A percentile compares a stretch with the other conserved stretches of the same genome.
Evolutionary conservation across 208 protist genomes (phyloP).

Genomic region (Leishmania major): DNA sequence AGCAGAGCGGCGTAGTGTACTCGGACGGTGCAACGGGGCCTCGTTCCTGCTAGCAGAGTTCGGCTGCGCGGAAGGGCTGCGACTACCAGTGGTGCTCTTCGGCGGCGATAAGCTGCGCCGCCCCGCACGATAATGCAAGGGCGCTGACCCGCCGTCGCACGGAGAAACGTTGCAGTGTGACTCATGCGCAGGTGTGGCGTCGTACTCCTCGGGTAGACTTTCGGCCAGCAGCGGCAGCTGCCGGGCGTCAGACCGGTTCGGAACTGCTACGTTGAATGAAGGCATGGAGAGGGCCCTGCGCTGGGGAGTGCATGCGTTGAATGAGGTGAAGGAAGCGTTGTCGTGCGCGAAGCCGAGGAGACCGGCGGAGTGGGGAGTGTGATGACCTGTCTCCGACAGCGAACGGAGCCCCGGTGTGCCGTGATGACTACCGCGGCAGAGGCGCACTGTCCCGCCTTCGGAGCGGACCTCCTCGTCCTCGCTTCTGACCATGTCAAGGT

Average conservation of each 20-base stretch:
- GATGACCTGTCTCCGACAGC: neutral
- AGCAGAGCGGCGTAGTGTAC: neutral
- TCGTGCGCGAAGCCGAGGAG: neutral
- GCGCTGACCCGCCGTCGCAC: neutral
- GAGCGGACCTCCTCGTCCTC: constrained; percentile 5
- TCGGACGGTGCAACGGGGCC: neutral
- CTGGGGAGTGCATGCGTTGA: constrained; percentile 25
- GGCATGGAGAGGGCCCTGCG: constrained; percentile 36
- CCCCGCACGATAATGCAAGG: too few relatives aligned
- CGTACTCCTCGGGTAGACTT: neutral
- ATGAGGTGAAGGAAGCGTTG: constrained; percentile 25
- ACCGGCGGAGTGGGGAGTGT: constrained; percentile 1
- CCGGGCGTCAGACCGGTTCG: constrained; percentile 12
- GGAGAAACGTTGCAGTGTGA: neutral
- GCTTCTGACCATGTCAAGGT: constrained; percentile 9
- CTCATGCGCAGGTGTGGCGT: neutral
- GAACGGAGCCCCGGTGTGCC: neutral
- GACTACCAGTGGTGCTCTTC: too few relatives aligned
- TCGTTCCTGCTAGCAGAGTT: neutral
- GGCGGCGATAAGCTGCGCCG: too few relatives aligned
- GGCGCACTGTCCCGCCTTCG: neutral
- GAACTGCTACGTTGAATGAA: constrained; percentile 8
- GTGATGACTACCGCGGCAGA: neutral
- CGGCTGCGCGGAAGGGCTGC: neutral
- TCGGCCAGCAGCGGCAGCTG: constrained; percentile 4